Evolutionary conservation across 2,329 filamentous ascomycete genomes (phyloP), one percentile per base, ranked within the genome.

Genomic region (Penicillium sp.): DNA sequence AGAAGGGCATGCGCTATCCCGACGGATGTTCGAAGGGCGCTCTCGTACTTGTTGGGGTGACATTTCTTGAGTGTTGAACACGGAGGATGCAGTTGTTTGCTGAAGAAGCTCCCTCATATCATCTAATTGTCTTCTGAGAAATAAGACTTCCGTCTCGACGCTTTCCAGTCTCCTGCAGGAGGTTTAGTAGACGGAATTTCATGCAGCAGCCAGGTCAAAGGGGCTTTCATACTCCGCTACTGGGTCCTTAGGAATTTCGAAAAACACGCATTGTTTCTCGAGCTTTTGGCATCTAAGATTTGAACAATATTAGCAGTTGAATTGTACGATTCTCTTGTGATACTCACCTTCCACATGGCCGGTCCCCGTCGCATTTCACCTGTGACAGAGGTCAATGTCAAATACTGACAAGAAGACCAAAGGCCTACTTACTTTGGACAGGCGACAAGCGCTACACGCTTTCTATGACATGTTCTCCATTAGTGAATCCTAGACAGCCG

Each of bases 361-460:
- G 63, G 48, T 75, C 69, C 6, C 73, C 74, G 58, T 76, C 75
- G 51, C 75, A 78, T 69, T 68, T 71, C 5, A 77, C 69, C 73
- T 75, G 54, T 8, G 28, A 39, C 11, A 11, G 3, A 34, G 3
- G 15, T 49, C n/a, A 50, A 22, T 38, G 35, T n/a, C 28, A 47
- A 47, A 25, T 15, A 22, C 1, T 3, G 25, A 8, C 3, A 6
- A 15, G 12, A 37, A 17, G 3, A 22, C 10, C 10, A 49, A 5
- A 4, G n/a, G 17, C 20, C 53, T 28, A 55, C 57, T 20, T 54
- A 71, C 75, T 64, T 78, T 78, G 1, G 75, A 76, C 35, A 69
- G 67, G n/a, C 75, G 69, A 61, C 75, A 77, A 41, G 74, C 63
- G 59, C 69, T 70, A 59, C 75, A 77, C 3, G 75, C 74, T 63